Percentiles rank a stretch among this genome's conserved stretches.
phyloP scores from a whole-genome alignment of 495 filamentous ascomycete species.

The Xeromyces bisporus region DNA sequence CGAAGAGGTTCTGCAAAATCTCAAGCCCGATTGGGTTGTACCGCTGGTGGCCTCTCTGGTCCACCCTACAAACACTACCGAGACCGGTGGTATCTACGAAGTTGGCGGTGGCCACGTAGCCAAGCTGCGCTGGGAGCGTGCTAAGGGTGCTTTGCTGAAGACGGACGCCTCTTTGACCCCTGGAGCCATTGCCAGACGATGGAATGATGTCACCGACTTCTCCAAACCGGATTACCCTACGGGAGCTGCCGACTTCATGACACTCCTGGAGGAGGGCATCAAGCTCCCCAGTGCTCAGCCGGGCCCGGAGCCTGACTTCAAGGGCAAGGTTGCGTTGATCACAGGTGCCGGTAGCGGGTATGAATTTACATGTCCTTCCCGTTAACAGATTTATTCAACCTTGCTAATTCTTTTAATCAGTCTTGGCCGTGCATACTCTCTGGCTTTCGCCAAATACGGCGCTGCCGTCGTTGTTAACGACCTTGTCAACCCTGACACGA shows the following conservation, averaged over 20 bases:
- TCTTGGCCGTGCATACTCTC: conserved; percentile 81
- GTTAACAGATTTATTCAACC: background rate
- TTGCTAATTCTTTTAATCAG: conserved; percentile 20
- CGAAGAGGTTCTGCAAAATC: conserved; percentile 69
- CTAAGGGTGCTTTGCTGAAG: conserved; percentile 81
- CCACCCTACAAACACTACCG: conserved; percentile 71
- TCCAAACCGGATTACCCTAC: conserved; percentile 66
- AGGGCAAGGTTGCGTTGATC: conserved; percentile 76
- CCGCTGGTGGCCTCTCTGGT: conserved; percentile 80
- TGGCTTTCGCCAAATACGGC: conserved; percentile 80
- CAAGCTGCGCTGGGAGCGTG: conserved; percentile 90
- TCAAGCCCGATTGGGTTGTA: conserved; percentile 93
- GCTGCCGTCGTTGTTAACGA: conserved; percentile 93
- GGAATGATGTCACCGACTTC: conserved; percentile 79
- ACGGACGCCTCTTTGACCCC: conserved; percentile 78
- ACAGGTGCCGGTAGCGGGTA: conserved; percentile 83
- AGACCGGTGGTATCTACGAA: conserved; percentile 84
- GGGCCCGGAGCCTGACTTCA: conserved; percentile 71
- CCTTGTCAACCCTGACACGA: conserved; percentile 77
- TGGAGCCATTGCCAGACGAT: conserved; percentile 71
- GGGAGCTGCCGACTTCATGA: conserved; percentile 81
- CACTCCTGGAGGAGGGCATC: conserved; percentile 68
- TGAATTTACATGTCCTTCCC: conserved; percentile 4
- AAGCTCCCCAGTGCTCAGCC: conserved; percentile 57
- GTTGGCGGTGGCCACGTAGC: conserved; percentile 85